A percentile compares a stretch with the other conserved stretches of the same genome.
phyloP scores from a whole-genome alignment of 2,329 filamentous ascomycete species.

The Thielaviopsis populi region DNA sequence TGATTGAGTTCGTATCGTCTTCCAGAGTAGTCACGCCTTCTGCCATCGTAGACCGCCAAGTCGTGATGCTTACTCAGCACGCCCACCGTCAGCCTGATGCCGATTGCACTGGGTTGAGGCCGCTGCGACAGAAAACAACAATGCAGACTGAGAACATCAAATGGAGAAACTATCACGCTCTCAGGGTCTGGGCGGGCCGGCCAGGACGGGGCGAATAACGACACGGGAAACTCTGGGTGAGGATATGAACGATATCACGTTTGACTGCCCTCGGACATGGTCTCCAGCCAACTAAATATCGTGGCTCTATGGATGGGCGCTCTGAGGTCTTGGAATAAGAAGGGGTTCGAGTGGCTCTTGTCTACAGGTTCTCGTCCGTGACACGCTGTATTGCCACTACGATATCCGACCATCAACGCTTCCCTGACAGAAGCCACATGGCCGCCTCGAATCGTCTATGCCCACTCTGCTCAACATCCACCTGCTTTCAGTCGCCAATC shows the following conservation, averaged over 20 bases:
- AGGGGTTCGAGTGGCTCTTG: neutral
- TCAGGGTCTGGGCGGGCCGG: too few relatives aligned
- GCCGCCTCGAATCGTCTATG: neutral
- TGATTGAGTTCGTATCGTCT: too few relatives aligned
- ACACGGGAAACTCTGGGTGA: neutral
- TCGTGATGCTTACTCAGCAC: too few relatives aligned
- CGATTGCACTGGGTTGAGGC: too few relatives aligned
- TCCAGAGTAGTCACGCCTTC: too few relatives aligned
- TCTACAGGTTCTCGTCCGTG: constrained; percentile 1
- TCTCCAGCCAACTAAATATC: neutral
- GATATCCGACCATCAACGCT: neutral
- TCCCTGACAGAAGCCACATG: neutral
- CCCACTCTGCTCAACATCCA: neutral
- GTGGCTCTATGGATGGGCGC: constrained; percentile 21
- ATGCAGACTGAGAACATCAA: too few relatives aligned
- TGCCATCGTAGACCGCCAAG: too few relatives aligned
- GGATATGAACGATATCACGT: neutral
- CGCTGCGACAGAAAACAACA: too few relatives aligned
- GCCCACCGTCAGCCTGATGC: too few relatives aligned
- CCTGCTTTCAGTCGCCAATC: neutral
- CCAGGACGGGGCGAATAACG: neutral
- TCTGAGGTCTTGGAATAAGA: constrained; percentile 20
- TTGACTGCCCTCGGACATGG: neutral
- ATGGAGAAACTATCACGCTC: too few relatives aligned
- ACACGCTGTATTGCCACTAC: neutral